Base-by-base conservation (phyloP, 345 rosid genomes). In the Salix koriyanagi region DNA sequence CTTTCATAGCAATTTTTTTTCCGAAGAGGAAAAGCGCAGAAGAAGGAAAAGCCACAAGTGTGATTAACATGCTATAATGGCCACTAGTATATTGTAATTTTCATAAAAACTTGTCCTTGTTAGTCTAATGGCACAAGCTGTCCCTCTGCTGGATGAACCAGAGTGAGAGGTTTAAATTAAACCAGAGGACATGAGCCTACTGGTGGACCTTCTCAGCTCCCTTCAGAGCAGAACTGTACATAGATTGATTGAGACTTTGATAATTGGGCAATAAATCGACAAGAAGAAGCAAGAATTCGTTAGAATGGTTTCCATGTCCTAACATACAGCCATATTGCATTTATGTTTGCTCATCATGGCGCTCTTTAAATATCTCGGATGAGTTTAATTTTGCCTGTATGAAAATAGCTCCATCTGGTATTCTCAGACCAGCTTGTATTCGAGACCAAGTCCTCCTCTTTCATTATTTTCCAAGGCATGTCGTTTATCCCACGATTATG, bases 171-270 rank as follows among this genome's bases (percentile, higher is more conserved):
- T 74, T 74, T 58, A 54, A 42, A 58, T 66, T 58, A 67, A 80
- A 74, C 69, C 72, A 70, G 50, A 69, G 73, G 42, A 69, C 76
- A 50, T 14, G 65, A 70, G 61, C 73, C 73, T 58, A 46, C 13
- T 18, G 69, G 86, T 77, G 89, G 89, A 81, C 91, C 84, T 25
- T 70, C 70, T 70, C 50, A 62, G 84, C 75, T 56, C 72, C 83
- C 82, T 75, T 74, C 46, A 46, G 67, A 62, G 72, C 65, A 58
- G 75, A 79, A 74, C 30, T 23, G 25, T 23, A 21, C 7, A 32
- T 36, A 62, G 32, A 42, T 72, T 74, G 88, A 86, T 83, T 18
- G 67, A 46, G 85, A 86, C 88, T 15, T 19, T 66, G 82, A 80
- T 84, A 72, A 78, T 80, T 76, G 66, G 41, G 56, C 61, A 44